Evolutionary conservation across 2,329 filamentous ascomycete genomes (phyloP), one percentile per base, ranked within the genome.

Genomic region (Myriosclerotinia duriaeana): DNA sequence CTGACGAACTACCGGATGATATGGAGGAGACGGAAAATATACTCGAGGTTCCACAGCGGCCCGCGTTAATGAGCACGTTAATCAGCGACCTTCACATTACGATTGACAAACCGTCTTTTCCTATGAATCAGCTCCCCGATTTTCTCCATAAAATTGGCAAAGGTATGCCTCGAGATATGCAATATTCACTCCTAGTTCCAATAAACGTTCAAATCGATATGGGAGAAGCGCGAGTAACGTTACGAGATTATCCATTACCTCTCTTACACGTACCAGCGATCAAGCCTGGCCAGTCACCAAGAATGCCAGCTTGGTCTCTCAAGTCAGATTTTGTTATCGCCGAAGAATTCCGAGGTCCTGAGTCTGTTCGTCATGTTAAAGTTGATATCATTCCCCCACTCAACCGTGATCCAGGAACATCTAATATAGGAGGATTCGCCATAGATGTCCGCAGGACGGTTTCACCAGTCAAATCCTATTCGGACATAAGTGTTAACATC

Each of bases 401-500:
- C 40, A 76, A 78, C 36, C 72, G 80, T n/a, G 84, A 87, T 62
- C 84, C 88, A 2, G 80, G 80, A 26, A 76, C 79, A 26, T 81
- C 84, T 3, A 83, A 81, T 17, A 82, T 83, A 40, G 85, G 89
- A 50, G 85, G 89, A 64, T 97, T 96, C 76, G 85, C 88, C 3
- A 89, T 99, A 65, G 90, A 95, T 74, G 92, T 99, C 36, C 88
- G 91, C 64, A 88, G 95, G 54, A 98, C 95, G 0, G 91, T 98
- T 42, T 92, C 93, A 11, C 92, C 96, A 0, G 92, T 99, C 70
- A 99, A 99, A 79, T 96, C 93, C 0, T 99, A 95, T 76, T 97
- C 95, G 0, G 90, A 98, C 75, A 93, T 97, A 78, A 87, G 85
- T 44, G 84, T 99, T 73, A 91, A 97, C 70, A 93, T 99, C 77